These are phyloP conservation scores for Pyrenula aspistea DNA, from an alignment of 495 filamentous ascomycete species.

Conservation along the genomic window DNA sequence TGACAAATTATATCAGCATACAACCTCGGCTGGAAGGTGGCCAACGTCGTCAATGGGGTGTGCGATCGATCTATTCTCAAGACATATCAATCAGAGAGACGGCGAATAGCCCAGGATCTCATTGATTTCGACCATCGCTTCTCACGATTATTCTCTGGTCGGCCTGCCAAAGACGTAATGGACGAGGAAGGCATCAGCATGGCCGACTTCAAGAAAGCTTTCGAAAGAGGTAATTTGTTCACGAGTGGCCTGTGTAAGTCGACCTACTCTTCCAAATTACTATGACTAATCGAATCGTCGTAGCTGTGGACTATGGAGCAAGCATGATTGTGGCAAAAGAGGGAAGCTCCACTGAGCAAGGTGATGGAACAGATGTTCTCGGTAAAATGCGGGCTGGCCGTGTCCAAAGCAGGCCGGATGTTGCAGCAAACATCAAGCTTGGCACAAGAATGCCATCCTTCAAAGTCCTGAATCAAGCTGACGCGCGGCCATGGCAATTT, in stretches of 20 bases:
- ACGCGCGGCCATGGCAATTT: constrained; percentile 46
- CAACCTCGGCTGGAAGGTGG: constrained; percentile 69
- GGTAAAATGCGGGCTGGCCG: constrained; percentile 19
- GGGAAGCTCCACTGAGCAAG: constrained; percentile 18
- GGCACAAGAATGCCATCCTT: constrained; percentile 47
- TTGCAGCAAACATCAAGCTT: constrained; percentile 34
- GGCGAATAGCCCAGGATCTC: constrained; percentile 56
- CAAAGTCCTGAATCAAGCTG: constrained; percentile 47
- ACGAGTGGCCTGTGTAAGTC: constrained; percentile 25
- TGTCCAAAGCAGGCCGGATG: constrained; percentile 16
- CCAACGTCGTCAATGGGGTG: constrained; percentile 42
- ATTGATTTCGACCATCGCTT: constrained; percentile 60
- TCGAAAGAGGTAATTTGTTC: constrained; percentile 32
- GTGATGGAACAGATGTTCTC: constrained; percentile 31
- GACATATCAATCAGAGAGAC: constrained; percentile 61
- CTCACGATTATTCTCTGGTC: constrained; percentile 35
- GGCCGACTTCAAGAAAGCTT: constrained; percentile 38
- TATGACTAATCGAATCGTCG: constrained; percentile 5
- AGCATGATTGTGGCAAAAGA: constrained; percentile 24
- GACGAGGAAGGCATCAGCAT: constrained; percentile 33
- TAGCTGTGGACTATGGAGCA: constrained; percentile 32
- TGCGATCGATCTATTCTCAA: constrained; percentile 40
- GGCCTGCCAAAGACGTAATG: constrained; percentile 13
- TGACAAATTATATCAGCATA: constrained; percentile 29
- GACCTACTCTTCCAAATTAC: neutral